A percentile compares a stretch with the other conserved stretches of the same genome.
Evolutionary conservation across 2,329 filamentous ascomycete species (phyloP).

Genomic region (Escovopsis sp.): DNA sequence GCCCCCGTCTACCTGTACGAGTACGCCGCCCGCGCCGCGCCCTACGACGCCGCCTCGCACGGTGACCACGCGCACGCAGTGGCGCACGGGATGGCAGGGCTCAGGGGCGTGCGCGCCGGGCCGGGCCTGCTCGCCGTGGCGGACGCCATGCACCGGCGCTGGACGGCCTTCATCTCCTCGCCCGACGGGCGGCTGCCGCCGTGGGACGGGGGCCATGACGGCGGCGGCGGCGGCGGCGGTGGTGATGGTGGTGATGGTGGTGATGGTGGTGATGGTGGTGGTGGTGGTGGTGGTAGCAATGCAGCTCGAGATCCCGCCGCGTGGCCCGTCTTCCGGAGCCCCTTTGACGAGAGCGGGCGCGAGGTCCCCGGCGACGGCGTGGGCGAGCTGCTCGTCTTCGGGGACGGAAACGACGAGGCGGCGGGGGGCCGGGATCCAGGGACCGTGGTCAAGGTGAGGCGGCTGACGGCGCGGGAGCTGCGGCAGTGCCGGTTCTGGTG

Average conservation of each 20-base stretch:
- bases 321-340: slow-evolving; percentile 31
- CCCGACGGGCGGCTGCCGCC: background rate
- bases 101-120: slow-evolving; percentile 10
- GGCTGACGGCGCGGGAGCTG: slow-evolving; percentile 27
- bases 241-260: slow-evolving; percentile 7
- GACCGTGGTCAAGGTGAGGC: slow-evolving; percentile 26
- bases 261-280: slow-evolving; percentile 6
- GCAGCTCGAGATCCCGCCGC: background rate
- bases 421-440: slow-evolving; percentile 25
- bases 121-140: slow-evolving; percentile 25
- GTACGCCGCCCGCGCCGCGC: slow-evolving; percentile 33
- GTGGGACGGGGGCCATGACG: slow-evolving; percentile 7
- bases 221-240: slow-evolving; percentile 7
- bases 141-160: slow-evolving; percentile 28
- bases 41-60: slow-evolving; percentile 43
- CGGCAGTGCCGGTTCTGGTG: slow-evolving; percentile 48
- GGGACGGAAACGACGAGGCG: slow-evolving; percentile 42
- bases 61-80: slow-evolving; percentile 30
- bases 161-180: slow-evolving; percentile 23
- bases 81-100: slow-evolving; percentile 24
- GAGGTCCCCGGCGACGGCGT: slow-evolving; percentile 14
- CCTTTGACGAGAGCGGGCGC: slow-evolving; percentile 15
- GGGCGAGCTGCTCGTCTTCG: slow-evolving; percentile 38
- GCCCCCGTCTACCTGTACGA: slow-evolving; percentile 28
- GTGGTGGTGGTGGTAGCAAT: slow-evolving; percentile 1